Base-by-base conservation (phyloP, 2,329 filamentous ascomycete species). In the Daldinia sp. region DNA sequence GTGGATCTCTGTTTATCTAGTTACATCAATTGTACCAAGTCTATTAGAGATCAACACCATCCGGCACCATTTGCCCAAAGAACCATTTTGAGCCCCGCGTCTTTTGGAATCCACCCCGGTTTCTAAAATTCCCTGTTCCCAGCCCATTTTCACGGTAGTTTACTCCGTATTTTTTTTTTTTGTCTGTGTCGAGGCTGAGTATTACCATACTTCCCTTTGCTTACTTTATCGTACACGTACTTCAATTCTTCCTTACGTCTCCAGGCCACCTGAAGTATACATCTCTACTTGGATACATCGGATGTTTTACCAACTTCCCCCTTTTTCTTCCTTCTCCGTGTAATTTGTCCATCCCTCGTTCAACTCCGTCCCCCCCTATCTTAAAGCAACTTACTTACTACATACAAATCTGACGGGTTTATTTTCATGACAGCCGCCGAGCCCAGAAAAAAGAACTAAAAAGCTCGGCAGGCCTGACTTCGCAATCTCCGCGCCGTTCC, bases 151-250 rank as follows among this genome's bases (percentile, higher is more conserved):
- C 62, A 63, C 65, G 65, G 68, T 64, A 68, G 62, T 66, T 63
- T 66, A 53, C 69, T 69, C 66, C 65, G 66, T 67, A 61, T 71
- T 70, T 39, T 39, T 37, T 37, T 37, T 39, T 68, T 69, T 64
- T 72, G 65, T 66, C 63, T 69, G 69, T 55, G 59, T 65, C 67
- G 62, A 72, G 64, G 69, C 67, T 66, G 67, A 72, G 64, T 68
- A 68, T 63, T 50, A 65, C 58, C 55, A 62, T 58, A 63, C 51
- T 23, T 59, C 42, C 2, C 5, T 41, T 63, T 65, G 63, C 65
- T 63, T 68, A 60, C 70, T 68, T 70, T 64, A 59, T 55, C 50
- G 63, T 54, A 59, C 59, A 60, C 46, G 13, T 28, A 50, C 46
- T 50, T 30, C 46, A n/a, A 50, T 50, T 35, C 41, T 9, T 20